Evolutionary conservation across 805 yeast species (phyloP).

Genomic region (Saccharomycopsis vini): DNA sequence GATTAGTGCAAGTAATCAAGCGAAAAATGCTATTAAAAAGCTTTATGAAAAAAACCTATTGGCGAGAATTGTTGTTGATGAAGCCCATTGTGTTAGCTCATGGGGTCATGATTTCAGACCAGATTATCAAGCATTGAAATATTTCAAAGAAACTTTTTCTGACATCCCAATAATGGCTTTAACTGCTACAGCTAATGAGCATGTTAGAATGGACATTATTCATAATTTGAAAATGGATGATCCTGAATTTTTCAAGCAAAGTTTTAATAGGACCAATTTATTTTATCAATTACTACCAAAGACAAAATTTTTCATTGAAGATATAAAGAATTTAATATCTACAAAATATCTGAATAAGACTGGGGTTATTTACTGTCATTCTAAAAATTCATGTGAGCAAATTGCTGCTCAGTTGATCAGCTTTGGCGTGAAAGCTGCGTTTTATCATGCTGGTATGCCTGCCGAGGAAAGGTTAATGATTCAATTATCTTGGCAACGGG

Average conservation of each 20-base stretch:
- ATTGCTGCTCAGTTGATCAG: slow-evolving; percentile 52
- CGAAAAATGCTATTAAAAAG: slow-evolving; percentile 51
- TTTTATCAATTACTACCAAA: slow-evolving; percentile 71
- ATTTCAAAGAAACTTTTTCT: slow-evolving; percentile 66
- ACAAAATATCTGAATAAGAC: slow-evolving; percentile 46
- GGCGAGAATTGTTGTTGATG: slow-evolving; percentile 90
- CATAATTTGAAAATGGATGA: slow-evolving; percentile 59
- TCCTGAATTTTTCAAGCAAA: slow-evolving; percentile 70
- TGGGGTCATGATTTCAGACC: slow-evolving; percentile 99
- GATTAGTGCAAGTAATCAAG: slow-evolving; percentile 66
- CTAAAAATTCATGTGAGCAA: slow-evolving; percentile 80
- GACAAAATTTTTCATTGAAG: slow-evolving; percentile 42
- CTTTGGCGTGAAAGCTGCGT: slow-evolving; percentile 60
- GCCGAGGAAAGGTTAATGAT: slow-evolving; percentile 61
- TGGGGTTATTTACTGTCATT: slow-evolving; percentile 91
- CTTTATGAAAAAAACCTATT: slow-evolving; percentile 48
- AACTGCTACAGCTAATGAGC: slow-evolving; percentile 94
- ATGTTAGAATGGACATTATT: slow-evolving; percentile 77
- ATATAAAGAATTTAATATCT: slow-evolving; percentile 49
- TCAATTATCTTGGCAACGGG: slow-evolving; percentile 79
- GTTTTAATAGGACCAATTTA: slow-evolving; percentile 84
- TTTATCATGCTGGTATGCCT: slow-evolving; percentile 92
- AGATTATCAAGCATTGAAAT: slow-evolving; percentile 75
- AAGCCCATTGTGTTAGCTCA: slow-evolving; percentile 95
- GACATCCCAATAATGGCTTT: slow-evolving; percentile 87